These are phyloP conservation scores for Apocynum venetum DNA, from an alignment of 257 asterid species.

Conservation along the genomic window DNA sequence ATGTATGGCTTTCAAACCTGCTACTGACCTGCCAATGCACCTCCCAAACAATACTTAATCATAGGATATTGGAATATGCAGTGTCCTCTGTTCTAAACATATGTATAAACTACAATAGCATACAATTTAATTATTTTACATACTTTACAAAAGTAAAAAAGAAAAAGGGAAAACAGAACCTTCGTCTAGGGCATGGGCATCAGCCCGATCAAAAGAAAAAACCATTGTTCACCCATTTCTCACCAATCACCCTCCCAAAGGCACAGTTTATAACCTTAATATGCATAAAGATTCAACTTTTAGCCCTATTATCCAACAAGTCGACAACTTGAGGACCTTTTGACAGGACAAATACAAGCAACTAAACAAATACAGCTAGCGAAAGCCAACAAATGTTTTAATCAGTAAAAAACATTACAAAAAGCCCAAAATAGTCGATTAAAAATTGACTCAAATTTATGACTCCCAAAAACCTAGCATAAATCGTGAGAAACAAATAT, in stretches of 20 bases:
- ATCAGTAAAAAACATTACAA: not conserved
- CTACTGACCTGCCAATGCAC: not conserved
- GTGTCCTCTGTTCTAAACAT: not conserved
- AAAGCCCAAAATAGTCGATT: not conserved
- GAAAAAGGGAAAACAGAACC: no score
- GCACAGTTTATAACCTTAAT: not conserved
- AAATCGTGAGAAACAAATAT: not conserved
- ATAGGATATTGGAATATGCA: not conserved
- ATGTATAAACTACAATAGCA: not conserved
- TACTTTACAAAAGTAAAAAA: no score
- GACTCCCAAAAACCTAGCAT: conserved; percentile 6
- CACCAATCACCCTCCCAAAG: not conserved
- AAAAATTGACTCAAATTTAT: not conserved
- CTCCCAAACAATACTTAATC: not conserved
- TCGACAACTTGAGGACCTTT: not conserved
- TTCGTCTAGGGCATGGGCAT: no score
- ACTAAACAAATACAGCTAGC: not conserved
- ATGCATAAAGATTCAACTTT: no score
- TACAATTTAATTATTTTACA: not conserved
- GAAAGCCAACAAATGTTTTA: no score
- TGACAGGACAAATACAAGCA: not conserved
- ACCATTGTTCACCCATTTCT: not conserved
- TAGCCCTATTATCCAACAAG: not conserved
- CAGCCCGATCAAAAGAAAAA: not conserved
- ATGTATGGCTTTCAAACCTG: not conserved